Base-by-base conservation (phyloP, 2,329 filamentous ascomycete species). In the Aspergillus arachidicola region DNA sequence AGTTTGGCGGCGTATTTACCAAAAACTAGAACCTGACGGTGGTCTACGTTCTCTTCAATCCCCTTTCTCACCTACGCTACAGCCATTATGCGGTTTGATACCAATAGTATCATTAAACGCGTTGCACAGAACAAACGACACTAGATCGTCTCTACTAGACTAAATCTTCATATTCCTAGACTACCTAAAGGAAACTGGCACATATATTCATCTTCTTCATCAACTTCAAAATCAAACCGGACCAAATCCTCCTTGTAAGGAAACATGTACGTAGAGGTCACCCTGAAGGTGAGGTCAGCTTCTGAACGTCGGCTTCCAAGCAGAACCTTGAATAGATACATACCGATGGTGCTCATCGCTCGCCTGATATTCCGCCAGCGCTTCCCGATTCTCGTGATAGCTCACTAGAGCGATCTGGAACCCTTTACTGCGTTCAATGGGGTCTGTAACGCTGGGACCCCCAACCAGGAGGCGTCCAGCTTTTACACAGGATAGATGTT, bases 231-330 rank as follows among this genome's bases (percentile, higher is more conserved):
- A 66, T 86, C 85, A 67, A 86, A 86, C 21, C 84, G 75, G 19
- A 79, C 78, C 1, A 86, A 72, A 61, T 86, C 83, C 57, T 86
- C 84, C 21, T 81, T 82, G 66, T 79, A 86, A 0, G 84, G 84
- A 72, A 81, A 85, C 9, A 87, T 72, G 57, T 82, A 83, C 4
- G 77, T 80, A 34, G 77, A 81, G 0, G 84, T 86, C 0, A 86
- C 83, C 57, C 85, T 86, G 46, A 23, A 2, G 4, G 6, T 26
- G 2, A 10, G n/a, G 10, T 63, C 32, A 60, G 28, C 10, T 32
- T 9, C 14, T 14, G 45, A 12, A 23, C 5, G 1, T 12, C 12
- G 36, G n/a, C 6, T 36, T 16, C 14, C 3, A 6, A 16, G 5
- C 5, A 16, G 14, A 14, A 36, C 34, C 14, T 6, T 36, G 34